Percentiles rank a stretch among this genome's conserved stretches.
Evolutionary conservation across 139 green algal species (phyloP).

Genomic region (Desmodesmus armatus): DNA sequence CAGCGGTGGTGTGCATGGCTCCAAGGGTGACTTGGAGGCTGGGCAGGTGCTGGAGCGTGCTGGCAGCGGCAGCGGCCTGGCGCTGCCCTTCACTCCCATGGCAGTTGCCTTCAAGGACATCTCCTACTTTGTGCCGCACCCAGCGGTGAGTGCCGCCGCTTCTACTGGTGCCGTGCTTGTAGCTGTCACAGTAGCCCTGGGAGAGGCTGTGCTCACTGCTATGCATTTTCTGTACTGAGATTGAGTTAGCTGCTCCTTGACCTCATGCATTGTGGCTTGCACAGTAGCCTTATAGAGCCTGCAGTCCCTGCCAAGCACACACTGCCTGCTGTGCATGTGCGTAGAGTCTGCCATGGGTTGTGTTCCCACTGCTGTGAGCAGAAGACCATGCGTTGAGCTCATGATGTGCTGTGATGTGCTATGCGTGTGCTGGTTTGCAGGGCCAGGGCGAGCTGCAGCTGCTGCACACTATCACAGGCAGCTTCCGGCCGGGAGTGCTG

Average conservation of each 20-base stretch:
- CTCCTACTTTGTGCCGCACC: slow-evolving; percentile 63
- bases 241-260: too few relatives aligned
- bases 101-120: slow-evolving; percentile 63
- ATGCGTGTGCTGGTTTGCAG: not conserved
- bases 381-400: too few relatives aligned
- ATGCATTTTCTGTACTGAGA: too few relatives aligned
- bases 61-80: not conserved
- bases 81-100: slow-evolving; percentile 69
- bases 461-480: slow-evolving; percentile 59
- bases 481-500: slow-evolving; percentile 30
- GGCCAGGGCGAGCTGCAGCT: slow-evolving; percentile 51
- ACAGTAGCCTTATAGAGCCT: too few relatives aligned
- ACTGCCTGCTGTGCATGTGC: too few relatives aligned
- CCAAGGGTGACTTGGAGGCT: not conserved
- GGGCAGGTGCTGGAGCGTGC: not conserved
- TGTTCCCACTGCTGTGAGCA: too few relatives aligned
- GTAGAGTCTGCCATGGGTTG: too few relatives aligned
- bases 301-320: too few relatives aligned
- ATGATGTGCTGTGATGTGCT: not conserved
- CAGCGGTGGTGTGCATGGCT: not conserved
- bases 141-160: slow-evolving; percentile 2
- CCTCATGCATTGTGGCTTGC: too few relatives aligned
- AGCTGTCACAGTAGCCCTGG: too few relatives aligned
- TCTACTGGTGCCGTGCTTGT: too few relatives aligned
- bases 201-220: too few relatives aligned